Evolutionary conservation across 2,329 filamentous ascomycete species (phyloP).

Genomic region (Sporothrix globosa): DNA sequence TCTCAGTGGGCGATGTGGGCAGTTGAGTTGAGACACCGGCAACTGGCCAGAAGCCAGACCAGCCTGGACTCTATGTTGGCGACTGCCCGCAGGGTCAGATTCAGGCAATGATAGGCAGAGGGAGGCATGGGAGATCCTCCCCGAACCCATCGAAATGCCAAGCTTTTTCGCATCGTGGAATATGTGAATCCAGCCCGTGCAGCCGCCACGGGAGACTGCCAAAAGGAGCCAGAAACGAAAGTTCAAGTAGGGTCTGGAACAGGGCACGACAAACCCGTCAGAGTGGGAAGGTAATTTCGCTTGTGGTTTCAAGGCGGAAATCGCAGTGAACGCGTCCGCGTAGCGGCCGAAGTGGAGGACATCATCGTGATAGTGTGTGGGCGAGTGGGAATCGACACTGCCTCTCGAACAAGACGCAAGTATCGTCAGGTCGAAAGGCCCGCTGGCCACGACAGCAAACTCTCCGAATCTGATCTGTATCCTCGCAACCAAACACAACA

Average conservation of each 20-base stretch:
- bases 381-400: no score
- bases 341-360: conserved; percentile 21
- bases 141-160: conserved; percentile 18
- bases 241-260: background rate
- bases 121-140: background rate
- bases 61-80: conserved; percentile 16
- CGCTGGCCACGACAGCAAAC: background rate
- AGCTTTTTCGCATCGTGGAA: conserved; percentile 28
- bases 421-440: background rate
- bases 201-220: conserved; percentile 19
- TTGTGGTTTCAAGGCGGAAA: conserved; percentile 29
- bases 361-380: background rate
- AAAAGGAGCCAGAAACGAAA: background rate
- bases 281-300: conserved; percentile 29
- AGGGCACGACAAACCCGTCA: conserved; percentile 4
- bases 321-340: conserved; percentile 7
- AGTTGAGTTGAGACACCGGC: background rate
- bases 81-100: background rate
- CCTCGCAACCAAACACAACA: background rate
- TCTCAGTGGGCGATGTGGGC: background rate
- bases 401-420: background rate
- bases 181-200: background rate
- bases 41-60: conserved; percentile 3
- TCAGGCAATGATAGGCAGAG: conserved; percentile 20
- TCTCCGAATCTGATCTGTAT: background rate